Conservation (phyloP, 1,139 yeast species). For the Sugiyamaella castrensis region DNA sequence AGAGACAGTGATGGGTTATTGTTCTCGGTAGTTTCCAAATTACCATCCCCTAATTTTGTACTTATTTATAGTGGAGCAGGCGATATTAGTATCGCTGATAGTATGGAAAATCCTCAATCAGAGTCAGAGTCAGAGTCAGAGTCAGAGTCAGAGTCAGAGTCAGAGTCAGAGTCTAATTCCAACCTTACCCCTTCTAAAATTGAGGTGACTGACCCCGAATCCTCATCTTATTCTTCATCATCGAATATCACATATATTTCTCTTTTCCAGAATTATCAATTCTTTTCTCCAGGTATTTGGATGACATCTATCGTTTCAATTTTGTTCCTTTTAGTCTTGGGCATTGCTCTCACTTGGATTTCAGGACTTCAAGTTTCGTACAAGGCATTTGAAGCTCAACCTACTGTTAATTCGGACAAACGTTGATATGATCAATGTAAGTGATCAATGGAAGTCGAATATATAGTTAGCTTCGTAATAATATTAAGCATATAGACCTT, state of each 20-base stretch:
- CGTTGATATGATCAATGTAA: not conserved
- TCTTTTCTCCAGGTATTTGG: constrained; percentile 64
- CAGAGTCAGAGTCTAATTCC: not conserved
- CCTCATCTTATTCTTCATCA: constrained; percentile 4
- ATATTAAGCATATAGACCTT: not conserved
- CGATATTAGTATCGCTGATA: not conserved
- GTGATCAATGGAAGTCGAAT: no score
- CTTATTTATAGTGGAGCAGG: constrained; percentile 32
- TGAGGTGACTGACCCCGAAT: constrained; percentile 8
- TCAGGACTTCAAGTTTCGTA: constrained; percentile 62
- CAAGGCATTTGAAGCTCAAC: constrained; percentile 55
- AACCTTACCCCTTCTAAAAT: not conserved
- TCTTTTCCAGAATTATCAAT: constrained; percentile 48
- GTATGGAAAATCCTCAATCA: not conserved
- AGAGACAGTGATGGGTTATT: constrained; percentile 32
- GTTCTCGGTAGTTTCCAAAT: constrained; percentile 30
- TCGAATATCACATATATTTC: constrained; percentile 18
- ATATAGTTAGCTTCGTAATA: not conserved
- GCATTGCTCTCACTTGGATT: constrained; percentile 60
- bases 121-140: not conserved
- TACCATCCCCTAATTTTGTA: constrained; percentile 37
- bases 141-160: constrained; percentile 9
- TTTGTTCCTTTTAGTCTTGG: constrained; percentile 50
- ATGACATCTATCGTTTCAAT: constrained; percentile 59
- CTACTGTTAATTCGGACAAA: constrained; percentile 13